These are phyloP conservation scores for Saccharum spontaneum DNA, from an alignment of 176 grass and related monocot genomes.

Conservation along the genomic window DNA sequence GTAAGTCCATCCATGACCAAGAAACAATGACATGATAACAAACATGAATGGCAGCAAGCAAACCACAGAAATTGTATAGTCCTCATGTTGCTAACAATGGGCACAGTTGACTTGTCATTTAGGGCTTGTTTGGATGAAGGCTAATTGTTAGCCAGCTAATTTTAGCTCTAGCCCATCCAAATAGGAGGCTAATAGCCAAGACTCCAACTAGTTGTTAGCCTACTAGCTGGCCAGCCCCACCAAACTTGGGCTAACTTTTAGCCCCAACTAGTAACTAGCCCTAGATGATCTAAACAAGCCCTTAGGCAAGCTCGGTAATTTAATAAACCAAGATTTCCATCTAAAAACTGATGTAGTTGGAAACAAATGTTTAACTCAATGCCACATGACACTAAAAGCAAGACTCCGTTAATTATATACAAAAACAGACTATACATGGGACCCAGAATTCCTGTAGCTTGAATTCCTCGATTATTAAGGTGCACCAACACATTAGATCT, in stretches of 20 bases:
- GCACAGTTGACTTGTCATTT: not conserved
- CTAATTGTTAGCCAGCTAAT: too few relatives aligned
- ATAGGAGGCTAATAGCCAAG: not conserved
- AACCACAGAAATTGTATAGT: not conserved
- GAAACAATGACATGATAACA: not conserved
- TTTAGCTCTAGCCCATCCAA: too few relatives aligned
- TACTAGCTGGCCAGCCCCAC: not conserved
- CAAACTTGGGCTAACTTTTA: not conserved
- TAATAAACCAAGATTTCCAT: not conserved
- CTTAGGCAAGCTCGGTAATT: not conserved
- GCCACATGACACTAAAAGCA: slow-evolving; percentile 6
- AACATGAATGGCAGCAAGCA: not conserved
- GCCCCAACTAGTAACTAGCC: not conserved
- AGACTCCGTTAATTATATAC: not conserved
- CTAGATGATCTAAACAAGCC: not conserved
- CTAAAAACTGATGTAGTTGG: not conserved
- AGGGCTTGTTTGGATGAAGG: not conserved
- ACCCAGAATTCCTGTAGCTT: not conserved
- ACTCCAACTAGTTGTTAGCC: not conserved
- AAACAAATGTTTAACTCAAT: not conserved
- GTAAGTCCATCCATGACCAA: not conserved
- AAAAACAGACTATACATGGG: not conserved
- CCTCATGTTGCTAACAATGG: not conserved
- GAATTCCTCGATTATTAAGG: slow-evolving; percentile 9
- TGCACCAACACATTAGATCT: not conserved